Conservation (phyloP, 345 rosid species). For the Mercurialis annua region DNA sequence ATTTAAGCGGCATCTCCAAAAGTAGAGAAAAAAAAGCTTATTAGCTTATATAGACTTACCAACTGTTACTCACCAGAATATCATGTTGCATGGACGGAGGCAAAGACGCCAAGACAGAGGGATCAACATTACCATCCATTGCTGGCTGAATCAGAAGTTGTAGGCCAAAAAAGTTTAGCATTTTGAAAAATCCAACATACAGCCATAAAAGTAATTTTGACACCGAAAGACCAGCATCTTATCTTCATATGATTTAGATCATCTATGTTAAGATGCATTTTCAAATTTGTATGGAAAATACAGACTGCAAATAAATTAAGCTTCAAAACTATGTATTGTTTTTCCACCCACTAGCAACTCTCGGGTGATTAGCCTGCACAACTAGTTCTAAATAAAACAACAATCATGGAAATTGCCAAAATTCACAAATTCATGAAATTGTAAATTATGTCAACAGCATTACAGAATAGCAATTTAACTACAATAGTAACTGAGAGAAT, state of each 20-base stretch:
- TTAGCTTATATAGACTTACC: not conserved
- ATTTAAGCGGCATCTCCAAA: not conserved
- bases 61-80: constrained; percentile 21
- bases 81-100: constrained; percentile 86
- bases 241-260: not conserved
- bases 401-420: not conserved
- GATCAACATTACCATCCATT: constrained; percentile 64
- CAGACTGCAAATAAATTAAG: not conserved
- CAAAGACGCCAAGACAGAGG: constrained; percentile 71
- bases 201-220: too few species aligned
- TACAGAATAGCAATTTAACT: not conserved
- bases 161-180: too few species aligned
- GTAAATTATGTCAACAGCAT: not conserved
- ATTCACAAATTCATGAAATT: not conserved
- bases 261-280: not conserved
- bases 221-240: too few species aligned
- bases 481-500: not conserved
- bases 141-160: constrained; percentile 36
- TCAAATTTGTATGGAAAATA: not conserved
- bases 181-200: too few species aligned
- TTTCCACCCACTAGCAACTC: not conserved
- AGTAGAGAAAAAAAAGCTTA: constrained; percentile 2
- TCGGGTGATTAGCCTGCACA: not conserved
- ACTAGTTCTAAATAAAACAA: not conserved
- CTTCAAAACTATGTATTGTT: not conserved